phyloP scores from a whole-genome alignment of 495 filamentous ascomycete species.

The Aspergillus baeticus region DNA sequence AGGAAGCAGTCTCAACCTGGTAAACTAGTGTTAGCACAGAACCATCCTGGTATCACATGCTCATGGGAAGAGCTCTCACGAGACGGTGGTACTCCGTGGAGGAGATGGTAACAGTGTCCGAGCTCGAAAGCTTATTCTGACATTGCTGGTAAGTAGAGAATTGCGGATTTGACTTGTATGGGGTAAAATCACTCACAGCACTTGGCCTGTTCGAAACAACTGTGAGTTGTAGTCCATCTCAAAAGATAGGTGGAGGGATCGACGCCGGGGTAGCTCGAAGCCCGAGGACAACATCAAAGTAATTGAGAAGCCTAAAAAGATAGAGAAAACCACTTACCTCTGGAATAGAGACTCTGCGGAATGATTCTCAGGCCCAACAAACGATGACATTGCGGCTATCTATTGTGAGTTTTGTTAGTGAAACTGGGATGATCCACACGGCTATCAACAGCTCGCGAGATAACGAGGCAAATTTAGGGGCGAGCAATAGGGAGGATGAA shows the following conservation, averaged over 20 bases:
- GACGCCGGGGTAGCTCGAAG: background rate
- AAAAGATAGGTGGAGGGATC: background rate
- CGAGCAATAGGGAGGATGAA: background rate
- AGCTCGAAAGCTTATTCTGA: slow-evolving; percentile 17
- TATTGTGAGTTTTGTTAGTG: background rate
- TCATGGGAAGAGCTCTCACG: slow-evolving; percentile 33
- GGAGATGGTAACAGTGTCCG: slow-evolving; percentile 50
- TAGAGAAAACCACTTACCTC: slow-evolving; percentile 7
- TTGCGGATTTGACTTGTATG: background rate
- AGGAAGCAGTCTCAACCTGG: slow-evolving; percentile 45
- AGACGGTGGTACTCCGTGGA: slow-evolving; percentile 55
- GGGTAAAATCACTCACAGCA: slow-evolving; percentile 6
- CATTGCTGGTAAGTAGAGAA: background rate
- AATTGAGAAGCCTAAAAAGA: background rate
- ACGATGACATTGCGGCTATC: slow-evolving; percentile 14
- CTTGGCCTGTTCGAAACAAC: slow-evolving; percentile 4
- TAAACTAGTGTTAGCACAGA: slow-evolving; percentile 10
- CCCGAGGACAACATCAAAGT: background rate
- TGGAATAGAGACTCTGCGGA: background rate
- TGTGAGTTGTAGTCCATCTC: background rate
- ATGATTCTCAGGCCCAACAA: background rate
- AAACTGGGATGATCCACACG: background rate
- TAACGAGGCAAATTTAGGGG: background rate
- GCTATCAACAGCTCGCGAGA: background rate
- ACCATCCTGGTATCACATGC: slow-evolving; percentile 6